Evolutionary conservation across 331 rosid genomes (phyloP), one percentile per base, ranked within the genome.

Genomic region (Malus hybrid): DNA sequence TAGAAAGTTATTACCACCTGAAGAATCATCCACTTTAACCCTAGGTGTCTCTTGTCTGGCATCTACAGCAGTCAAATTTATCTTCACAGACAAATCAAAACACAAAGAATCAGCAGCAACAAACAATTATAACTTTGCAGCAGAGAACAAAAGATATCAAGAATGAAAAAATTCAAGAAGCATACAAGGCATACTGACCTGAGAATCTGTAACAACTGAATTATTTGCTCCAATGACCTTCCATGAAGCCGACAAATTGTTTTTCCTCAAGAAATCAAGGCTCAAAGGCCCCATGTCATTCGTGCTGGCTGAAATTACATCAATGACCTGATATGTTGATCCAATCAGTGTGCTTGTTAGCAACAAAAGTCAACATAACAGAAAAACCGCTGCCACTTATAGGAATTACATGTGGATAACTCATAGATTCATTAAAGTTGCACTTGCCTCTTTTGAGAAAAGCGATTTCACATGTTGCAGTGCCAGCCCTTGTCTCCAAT

Each of bases 391-490:
- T 29, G 68, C 55, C 65, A 81, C 67, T 81, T 27, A 36, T 56
- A 20, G 77, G 64, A 84, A 65, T 20, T 63, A 81, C 64, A 77
- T 76, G 70, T n/a, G 33, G 55, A 77, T 39, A 62, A 42, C 65
- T 69, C 65, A 68, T 65, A 14, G 3, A 71, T 65, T 61, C 12
- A 29, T 76, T 48, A 72, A 59, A 72, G 76, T 46, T 54, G 73
- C 71, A 80, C 88, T 82, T 84, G 77, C 97, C 93, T 90, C 96
- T 71, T 90, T 83, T 7, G 92, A 75, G 79, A 92, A 88, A 80
- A 81, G 79, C 15, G 92, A 87, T 70, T 88, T 90, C 19, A 85
- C 81, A 74, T 88, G 89, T 71, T 81, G 86, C 80, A 87, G 76
- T 50, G 83, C 79, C 73, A 81, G 82, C 84, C 83, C 80, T 77